Evolutionary conservation across 106 monocot genomes (phyloP).

Genomic region (Allium sativum): DNA sequence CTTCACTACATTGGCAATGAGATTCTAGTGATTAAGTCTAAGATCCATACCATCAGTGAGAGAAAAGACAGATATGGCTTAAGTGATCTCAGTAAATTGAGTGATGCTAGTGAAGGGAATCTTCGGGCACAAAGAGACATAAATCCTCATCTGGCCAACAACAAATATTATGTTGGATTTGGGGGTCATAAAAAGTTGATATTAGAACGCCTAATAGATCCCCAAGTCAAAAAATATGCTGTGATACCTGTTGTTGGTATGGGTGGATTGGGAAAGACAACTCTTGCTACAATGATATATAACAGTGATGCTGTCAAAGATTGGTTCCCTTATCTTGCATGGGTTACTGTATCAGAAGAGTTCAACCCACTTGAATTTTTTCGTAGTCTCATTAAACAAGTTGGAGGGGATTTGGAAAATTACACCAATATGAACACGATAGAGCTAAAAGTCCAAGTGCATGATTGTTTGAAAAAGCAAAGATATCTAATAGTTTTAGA

Average conservation of each 20-base stretch:
- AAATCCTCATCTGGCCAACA: background rate
- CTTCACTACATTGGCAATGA: conserved; percentile 2
- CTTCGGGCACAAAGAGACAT: background rate
- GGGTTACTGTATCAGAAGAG: conserved; percentile 10
- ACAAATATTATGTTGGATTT: conserved; percentile 3
- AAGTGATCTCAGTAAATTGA: background rate
- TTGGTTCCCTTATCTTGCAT: background rate
- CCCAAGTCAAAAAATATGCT: background rate
- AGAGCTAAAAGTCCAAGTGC: background rate
- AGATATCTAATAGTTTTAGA: conserved; percentile 23
- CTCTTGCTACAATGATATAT: conserved; percentile 3
- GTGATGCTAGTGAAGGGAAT: background rate
- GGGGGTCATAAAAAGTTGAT: background rate
- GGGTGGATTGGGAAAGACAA: conserved; percentile 13
- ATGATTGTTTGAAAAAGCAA: background rate
- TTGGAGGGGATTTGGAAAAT: background rate
- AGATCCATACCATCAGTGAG: background rate
- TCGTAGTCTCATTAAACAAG: background rate
- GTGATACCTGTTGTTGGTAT: conserved; percentile 5
- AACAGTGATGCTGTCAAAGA: background rate
- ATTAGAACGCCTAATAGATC: background rate
- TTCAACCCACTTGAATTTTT: conserved; percentile 5
- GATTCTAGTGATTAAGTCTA: background rate
- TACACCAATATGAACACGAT: background rate
- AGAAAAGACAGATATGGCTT: background rate